A percentile compares a stretch with the other conserved stretches of the same genome.
phyloP scores from a whole-genome alignment of 345 rosid genomes.

The Noccaea caerulescens region DNA sequence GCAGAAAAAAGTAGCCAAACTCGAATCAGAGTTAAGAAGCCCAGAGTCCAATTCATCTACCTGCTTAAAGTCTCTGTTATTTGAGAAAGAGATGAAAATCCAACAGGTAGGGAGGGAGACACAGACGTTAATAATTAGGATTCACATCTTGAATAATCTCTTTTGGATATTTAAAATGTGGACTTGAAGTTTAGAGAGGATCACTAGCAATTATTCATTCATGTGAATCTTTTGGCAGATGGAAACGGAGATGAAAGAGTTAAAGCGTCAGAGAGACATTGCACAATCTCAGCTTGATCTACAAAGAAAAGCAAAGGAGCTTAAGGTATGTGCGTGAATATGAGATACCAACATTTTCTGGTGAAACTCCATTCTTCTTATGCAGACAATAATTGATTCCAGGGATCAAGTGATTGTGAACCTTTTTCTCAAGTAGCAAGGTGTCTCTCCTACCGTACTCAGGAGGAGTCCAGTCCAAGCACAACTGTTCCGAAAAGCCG shows the following conservation, averaged over 20 bases:
- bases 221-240: conserved; percentile 56
- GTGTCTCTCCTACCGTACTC: conserved; percentile 70
- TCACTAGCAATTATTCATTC: background rate
- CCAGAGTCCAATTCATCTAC: conserved; percentile 73
- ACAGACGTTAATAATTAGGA: conserved; percentile 6
- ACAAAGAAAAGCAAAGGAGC: conserved; percentile 73
- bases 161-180: conserved; percentile 10
- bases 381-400: conserved; percentile 33
- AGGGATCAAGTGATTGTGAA: conserved; percentile 60
- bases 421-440: conserved; percentile 69
- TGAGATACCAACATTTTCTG: conserved; percentile 10
- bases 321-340: conserved; percentile 55
- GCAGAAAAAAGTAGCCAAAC: conserved; percentile 93
- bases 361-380: conserved; percentile 1
- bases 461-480: conserved; percentile 47
- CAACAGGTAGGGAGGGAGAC: conserved; percentile 61
- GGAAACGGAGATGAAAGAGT: conserved; percentile 86
- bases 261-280: conserved; percentile 92
- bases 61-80: conserved; percentile 58
- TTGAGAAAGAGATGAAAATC: conserved; percentile 76
- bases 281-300: conserved; percentile 78
- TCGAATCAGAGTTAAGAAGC: conserved; percentile 82
- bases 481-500: conserved; percentile 49
- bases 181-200: background rate
- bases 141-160: conserved; percentile 12